phyloP scores from a whole-genome alignment of 164 flowering plant species.

The Vitis rotundifolia region DNA sequence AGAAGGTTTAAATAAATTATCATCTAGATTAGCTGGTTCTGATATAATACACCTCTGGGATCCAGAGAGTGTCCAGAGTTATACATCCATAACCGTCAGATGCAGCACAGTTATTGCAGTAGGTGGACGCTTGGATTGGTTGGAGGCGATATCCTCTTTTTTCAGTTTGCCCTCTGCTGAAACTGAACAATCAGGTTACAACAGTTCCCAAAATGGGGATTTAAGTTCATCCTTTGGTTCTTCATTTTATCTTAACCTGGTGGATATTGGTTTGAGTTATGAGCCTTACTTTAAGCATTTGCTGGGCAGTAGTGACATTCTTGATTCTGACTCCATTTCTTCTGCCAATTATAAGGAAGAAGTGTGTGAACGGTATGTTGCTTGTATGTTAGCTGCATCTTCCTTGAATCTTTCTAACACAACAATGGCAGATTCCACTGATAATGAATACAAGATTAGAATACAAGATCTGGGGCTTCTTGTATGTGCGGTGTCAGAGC shows the following conservation, averaged over 20 bases:
- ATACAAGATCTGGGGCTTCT: slow-evolving; percentile 90
- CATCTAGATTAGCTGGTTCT: slow-evolving; percentile 73
- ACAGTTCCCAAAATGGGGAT: slow-evolving; percentile 20
- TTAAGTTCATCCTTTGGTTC: slow-evolving; percentile 27
- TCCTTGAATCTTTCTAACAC: slow-evolving; percentile 57
- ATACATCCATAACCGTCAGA: slow-evolving; percentile 57
- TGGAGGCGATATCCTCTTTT: slow-evolving; percentile 53
- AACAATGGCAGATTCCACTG: slow-evolving; percentile 23
- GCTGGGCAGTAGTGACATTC: slow-evolving; percentile 13
- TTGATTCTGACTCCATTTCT: slow-evolving; percentile 21
- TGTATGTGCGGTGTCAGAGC: slow-evolving; percentile 41
- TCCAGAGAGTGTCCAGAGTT: slow-evolving; percentile 43
- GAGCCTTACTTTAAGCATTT: slow-evolving; percentile 54
- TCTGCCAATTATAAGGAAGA: slow-evolving; percentile 26
- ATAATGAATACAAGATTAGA: slow-evolving; percentile 55
- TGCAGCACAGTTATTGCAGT: slow-evolving; percentile 75
- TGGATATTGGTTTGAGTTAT: slow-evolving; percentile 86
- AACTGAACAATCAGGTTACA: slow-evolving; percentile 27
- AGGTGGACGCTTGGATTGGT: slow-evolving; percentile 96
- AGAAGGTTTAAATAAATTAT: slow-evolving; percentile 83
- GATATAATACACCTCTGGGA: slow-evolving; percentile 60
- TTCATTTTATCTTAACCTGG: slow-evolving; percentile 70
- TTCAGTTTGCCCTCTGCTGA: slow-evolving; percentile 53
- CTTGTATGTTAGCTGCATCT: slow-evolving; percentile 82
- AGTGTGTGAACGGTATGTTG: slow-evolving; percentile 40